phyloP scores from a whole-genome alignment of 2,329 filamentous ascomycete species.

The Fusarium pseudoanthophilum region DNA sequence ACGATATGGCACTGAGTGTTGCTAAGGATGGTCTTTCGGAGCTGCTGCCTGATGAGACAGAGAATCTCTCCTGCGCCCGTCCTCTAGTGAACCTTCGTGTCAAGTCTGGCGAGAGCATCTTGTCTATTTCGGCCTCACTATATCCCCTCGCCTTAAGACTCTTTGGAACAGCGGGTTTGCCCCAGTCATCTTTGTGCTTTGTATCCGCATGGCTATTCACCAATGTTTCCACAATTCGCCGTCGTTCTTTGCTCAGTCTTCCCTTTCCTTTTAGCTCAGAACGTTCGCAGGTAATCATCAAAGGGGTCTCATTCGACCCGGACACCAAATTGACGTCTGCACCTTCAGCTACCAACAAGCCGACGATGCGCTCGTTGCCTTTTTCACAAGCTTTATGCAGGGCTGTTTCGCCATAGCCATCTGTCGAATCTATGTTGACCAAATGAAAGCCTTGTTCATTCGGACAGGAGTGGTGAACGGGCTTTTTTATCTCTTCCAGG shows the following conservation, averaged over 20 bases:
- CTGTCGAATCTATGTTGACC: conserved; percentile 2
- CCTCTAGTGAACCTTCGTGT: background rate
- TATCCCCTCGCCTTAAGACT: conserved; percentile 13
- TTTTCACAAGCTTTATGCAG: conserved; percentile 19
- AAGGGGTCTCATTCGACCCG: background rate
- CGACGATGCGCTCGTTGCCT: conserved; percentile 7
- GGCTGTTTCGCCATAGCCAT: conserved; percentile 12
- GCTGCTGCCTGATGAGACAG: background rate
- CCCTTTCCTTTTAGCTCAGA: conserved; percentile 1
- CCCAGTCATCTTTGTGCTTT: background rate
- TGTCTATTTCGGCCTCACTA: background rate
- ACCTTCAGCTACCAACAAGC: conserved; percentile 8
- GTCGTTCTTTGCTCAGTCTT: background rate
- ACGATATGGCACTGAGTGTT: background rate
- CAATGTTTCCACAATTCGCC: background rate
- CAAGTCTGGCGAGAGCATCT: conserved; percentile 11
- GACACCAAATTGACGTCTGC: conserved; percentile 12
- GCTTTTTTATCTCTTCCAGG: conserved; percentile 19
- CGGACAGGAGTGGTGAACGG: background rate
- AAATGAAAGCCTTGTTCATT: background rate
- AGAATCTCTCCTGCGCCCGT: background rate
- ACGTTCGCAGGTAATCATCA: conserved; percentile 9
- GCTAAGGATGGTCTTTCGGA: background rate
- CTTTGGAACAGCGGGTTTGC: background rate
- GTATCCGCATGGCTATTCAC: background rate